Evolutionary conservation across 78 protist species (phyloP), one percentile per base, ranked within the genome.

Genomic region (Dictyostelium intermedium): DNA sequence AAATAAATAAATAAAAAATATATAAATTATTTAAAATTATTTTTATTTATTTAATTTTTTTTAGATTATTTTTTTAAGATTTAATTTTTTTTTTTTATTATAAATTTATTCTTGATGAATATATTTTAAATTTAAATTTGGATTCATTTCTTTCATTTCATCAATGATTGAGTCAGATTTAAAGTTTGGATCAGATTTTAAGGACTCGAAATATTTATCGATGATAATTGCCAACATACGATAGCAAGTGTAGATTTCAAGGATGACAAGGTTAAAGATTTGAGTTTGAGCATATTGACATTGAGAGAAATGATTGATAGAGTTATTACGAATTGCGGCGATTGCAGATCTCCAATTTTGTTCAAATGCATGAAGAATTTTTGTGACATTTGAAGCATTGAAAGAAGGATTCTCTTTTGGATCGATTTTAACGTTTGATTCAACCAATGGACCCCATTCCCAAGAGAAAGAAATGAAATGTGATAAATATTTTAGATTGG

Each of bases 381-480:
- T 37, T 18, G 70, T 23, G 41, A 79, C 93, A n/a, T 60, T 82
- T 7, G 25, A 30, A 6, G 34, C 6, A 32, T 79, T 78, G 80
- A 63, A 87, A 16, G 84, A 66, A 4, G 93, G 93, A 30, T 87
- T 87, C 5, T 37, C 41, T 1, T 18, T 30, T 2, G n/a, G 74
- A 45, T 43, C 47, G 61, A 87, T 87, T 56, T 76, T 87, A 23
- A 87, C 85, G n/a, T 63, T 78, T n/a, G 93, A 87, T 45, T 87
- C 93, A 23, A 87, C 93, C 39, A 87, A 35, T 25, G 93, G 93
- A 35, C 82, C 93, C 93, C 93, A 87, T 32, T 87, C 93, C 25
- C 82, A 30, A 37, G 47, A 47, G 34, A 87, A 87, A 1, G 82
- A 9, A 1, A 56, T 78, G 37, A 87, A 53, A 7, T 39, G 72